Conservation (phyloP, 225 moss, liverwort and hornwort species). For the Marchantia polymorpha region DNA sequence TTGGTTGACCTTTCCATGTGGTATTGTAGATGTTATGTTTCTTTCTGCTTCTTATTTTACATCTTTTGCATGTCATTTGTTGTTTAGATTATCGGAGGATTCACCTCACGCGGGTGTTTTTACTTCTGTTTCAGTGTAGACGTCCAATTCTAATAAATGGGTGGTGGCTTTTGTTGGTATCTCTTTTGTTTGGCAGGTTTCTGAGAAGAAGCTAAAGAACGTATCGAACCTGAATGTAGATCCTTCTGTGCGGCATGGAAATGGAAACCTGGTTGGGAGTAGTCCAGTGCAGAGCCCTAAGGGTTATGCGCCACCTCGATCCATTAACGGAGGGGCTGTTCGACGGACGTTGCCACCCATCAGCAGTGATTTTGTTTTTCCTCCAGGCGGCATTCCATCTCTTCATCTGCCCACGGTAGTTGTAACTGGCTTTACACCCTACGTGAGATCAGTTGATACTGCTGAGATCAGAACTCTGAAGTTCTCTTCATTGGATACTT, state of each 20-base stretch:
- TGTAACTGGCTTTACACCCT: slow-evolving; percentile 12
- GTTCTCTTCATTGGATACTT: not conserved
- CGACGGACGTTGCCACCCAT: slow-evolving; percentile 60
- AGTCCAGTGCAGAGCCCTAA: slow-evolving; percentile 74
- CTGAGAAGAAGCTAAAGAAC: slow-evolving; percentile 95
- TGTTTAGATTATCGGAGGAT: not conserved
- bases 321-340: slow-evolving; percentile 72
- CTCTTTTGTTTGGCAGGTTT: slow-evolving; percentile 67
- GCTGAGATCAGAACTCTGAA: not conserved
- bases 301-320: slow-evolving; percentile 70
- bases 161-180: not conserved
- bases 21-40: too few relatives aligned
- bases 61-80: too few relatives aligned
- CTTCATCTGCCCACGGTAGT: slow-evolving; percentile 93
- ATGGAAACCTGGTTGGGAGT: slow-evolving; percentile 58
- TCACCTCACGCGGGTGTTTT: not conserved
- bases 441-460: not conserved
- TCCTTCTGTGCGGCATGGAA: slow-evolving; percentile 65
- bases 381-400: slow-evolving; percentile 86
- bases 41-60: too few relatives aligned
- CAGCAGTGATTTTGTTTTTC: slow-evolving; percentile 83
- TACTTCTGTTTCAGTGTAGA: not conserved
- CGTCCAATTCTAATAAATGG: not conserved
- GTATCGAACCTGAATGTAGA: slow-evolving; percentile 89
- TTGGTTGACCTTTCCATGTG: too few relatives aligned